phyloP scores from a whole-genome alignment of 257 asterid species.

The Solanum corneliomulleri region DNA sequence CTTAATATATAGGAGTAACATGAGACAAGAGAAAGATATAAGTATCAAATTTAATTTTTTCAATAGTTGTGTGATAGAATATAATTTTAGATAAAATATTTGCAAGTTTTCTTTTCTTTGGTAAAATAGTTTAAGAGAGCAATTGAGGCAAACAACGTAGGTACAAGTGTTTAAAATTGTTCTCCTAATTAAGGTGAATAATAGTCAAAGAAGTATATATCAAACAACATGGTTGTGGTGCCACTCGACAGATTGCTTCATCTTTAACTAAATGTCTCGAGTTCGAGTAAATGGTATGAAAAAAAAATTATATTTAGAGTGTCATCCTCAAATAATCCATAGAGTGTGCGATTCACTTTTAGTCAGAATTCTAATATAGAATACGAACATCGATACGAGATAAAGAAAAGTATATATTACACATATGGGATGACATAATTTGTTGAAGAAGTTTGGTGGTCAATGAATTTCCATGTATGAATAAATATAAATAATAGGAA shows the following conservation, averaged over 20 bases:
- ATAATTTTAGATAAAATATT: not conserved
- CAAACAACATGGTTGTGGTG: not conserved
- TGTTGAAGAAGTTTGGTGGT: not conserved
- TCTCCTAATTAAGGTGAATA: not conserved
- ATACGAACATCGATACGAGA: not conserved
- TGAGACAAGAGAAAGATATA: not conserved
- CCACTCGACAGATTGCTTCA: not conserved
- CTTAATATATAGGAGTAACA: not conserved
- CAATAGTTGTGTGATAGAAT: not conserved
- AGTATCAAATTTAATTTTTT: not conserved
- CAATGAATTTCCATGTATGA: not conserved
- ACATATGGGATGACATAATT: not conserved
- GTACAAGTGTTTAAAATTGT: not conserved
- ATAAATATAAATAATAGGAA: not conserved
- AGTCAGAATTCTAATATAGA: accelerated
- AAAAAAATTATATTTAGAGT: accelerated
- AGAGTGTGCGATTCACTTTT: accelerated
- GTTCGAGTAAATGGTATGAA: too few species aligned
- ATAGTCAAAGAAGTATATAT: not conserved
- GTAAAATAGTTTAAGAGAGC: not conserved
- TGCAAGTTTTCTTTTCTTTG: not conserved
- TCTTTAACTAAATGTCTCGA: too few species aligned
- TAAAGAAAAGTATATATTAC: not conserved
- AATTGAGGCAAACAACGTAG: not conserved
- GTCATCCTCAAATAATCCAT: accelerated